Evolutionary conservation across 345 rosid genomes (phyloP).

Genomic region (Psidium guajava): DNA sequence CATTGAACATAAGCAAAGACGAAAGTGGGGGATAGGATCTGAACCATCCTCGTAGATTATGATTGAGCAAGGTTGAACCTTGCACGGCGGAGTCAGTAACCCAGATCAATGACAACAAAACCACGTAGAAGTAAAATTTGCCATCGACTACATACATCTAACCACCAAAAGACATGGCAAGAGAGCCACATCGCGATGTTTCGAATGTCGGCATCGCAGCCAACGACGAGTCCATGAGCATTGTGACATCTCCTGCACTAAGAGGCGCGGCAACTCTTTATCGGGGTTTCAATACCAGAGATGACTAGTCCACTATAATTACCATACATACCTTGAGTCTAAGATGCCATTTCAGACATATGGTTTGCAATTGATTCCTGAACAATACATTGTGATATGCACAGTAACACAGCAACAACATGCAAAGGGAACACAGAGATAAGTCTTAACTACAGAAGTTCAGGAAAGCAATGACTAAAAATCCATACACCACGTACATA

Average conservation of each 20-base stretch:
- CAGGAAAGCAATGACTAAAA: conserved; percentile 20
- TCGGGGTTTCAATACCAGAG: not conserved
- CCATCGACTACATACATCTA: not conserved
- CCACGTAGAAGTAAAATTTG: not conserved
- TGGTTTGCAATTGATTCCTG: not conserved
- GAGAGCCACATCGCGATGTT: not conserved
- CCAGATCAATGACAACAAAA: not conserved
- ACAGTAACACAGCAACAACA: not conserved
- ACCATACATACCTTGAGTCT: not conserved
- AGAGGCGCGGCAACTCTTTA: not conserved
- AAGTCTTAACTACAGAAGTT: not conserved
- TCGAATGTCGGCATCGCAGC: not conserved
- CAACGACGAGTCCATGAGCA: not conserved
- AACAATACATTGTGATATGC: not conserved
- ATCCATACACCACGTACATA: conserved; percentile 4
- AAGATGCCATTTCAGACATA: not conserved
- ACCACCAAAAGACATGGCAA: not conserved
- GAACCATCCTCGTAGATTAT: not conserved
- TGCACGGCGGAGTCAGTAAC: not conserved
- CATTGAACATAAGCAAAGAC: not conserved
- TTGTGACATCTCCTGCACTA: not conserved
- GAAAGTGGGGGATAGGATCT: not conserved
- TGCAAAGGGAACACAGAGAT: not conserved
- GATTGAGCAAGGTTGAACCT: not conserved
- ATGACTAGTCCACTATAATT: not conserved